Percentiles rank a stretch among this genome's conserved stretches.
These are phyloP conservation scores for Pascua sp. DNA, from an alignment of 1,284 basidiomycete species.

Conservation along the genomic window DNA sequence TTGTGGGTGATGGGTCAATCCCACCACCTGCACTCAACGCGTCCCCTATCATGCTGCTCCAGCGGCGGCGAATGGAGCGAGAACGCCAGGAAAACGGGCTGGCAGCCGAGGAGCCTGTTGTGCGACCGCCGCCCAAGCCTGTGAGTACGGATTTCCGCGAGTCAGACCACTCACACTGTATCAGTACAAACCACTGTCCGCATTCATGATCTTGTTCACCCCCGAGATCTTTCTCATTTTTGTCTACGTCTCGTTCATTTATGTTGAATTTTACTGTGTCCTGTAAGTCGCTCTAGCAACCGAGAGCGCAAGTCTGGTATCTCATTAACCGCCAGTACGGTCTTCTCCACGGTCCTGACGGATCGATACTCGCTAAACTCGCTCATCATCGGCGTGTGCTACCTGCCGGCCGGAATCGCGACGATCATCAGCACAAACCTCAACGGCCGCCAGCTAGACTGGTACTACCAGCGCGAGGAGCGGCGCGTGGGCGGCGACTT, in stretches of 20 bases:
- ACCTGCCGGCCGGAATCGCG: slow-evolving; percentile 46
- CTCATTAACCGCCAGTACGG: slow-evolving; percentile 14
- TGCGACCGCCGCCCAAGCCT: slow-evolving; percentile 29
- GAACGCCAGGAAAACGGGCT: background rate
- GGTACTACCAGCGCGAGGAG: slow-evolving; percentile 38
- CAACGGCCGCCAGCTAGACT: slow-evolving; percentile 45
- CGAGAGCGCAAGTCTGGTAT: too few species aligned
- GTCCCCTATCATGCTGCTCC: slow-evolving; percentile 28
- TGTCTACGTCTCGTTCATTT: slow-evolving; percentile 38
- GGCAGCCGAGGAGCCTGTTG: slow-evolving; percentile 23
- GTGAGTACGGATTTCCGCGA: slow-evolving; percentile 11
- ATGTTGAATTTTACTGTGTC: slow-evolving; percentile 44
- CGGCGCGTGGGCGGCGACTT: slow-evolving; percentile 41
- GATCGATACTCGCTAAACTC: slow-evolving; percentile 40
- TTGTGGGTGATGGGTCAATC: slow-evolving; percentile 47
- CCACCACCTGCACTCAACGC: slow-evolving; percentile 41
- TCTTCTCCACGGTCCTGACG: slow-evolving; percentile 44
- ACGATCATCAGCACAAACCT: slow-evolving; percentile 31
- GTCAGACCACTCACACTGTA: background rate
- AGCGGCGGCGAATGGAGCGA: slow-evolving; percentile 12
- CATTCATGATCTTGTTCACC: slow-evolving; percentile 40
- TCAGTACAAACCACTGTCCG: slow-evolving; percentile 41
- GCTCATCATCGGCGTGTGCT: slow-evolving; percentile 48
- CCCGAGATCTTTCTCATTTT: slow-evolving; percentile 44
- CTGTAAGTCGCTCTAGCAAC: background rate